Evolutionary conservation across 2,329 filamentous ascomycete genomes (phyloP).

Genomic region (Pestalotiopsis fici): DNA sequence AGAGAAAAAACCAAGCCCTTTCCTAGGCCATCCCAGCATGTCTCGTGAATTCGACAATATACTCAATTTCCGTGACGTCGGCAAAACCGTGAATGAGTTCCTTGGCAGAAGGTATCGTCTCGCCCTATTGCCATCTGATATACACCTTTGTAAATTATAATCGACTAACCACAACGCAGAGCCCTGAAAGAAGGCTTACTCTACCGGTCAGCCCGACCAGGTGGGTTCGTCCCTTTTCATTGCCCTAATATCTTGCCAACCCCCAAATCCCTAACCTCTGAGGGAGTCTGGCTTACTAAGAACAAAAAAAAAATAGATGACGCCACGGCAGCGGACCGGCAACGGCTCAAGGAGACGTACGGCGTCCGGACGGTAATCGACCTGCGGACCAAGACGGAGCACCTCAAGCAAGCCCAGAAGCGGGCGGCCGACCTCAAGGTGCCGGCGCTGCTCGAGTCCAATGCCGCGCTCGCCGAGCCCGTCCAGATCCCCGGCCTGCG

Average conservation of each 20-base stretch:
- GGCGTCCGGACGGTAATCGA: conserved; percentile 76
- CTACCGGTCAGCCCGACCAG: conserved; percentile 68
- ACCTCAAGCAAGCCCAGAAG: conserved; percentile 67
- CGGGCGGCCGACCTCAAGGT: conserved; percentile 46
- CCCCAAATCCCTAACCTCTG: no score
- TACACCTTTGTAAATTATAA: not conserved
- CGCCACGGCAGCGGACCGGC: conserved; percentile 66
- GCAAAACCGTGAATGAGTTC: conserved; percentile 63
- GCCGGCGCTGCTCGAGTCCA: conserved; percentile 46
- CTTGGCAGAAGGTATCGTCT: conserved; percentile 50
- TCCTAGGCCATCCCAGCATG: conserved; percentile 13
- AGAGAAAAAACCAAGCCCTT: not conserved
- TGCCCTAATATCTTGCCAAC: no score
- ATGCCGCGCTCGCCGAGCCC: conserved; percentile 53
- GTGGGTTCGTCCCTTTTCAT: conserved; percentile 27
- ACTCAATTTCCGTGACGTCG: conserved; percentile 79
- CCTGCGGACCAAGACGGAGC: conserved; percentile 79
- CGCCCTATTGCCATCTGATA: not conserved
- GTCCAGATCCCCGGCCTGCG: conserved; percentile 63
- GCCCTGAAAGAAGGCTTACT: conserved; percentile 62
- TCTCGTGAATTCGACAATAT: conserved; percentile 53
- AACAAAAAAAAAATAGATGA: conserved; percentile 54
- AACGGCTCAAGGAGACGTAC: conserved; percentile 58
- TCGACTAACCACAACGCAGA: conserved; percentile 26
- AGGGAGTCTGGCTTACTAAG: no score